These are phyloP conservation scores for Lithohypha guttulata DNA, from an alignment of 2,329 filamentous ascomycete genomes.

Conservation along the genomic window DNA sequence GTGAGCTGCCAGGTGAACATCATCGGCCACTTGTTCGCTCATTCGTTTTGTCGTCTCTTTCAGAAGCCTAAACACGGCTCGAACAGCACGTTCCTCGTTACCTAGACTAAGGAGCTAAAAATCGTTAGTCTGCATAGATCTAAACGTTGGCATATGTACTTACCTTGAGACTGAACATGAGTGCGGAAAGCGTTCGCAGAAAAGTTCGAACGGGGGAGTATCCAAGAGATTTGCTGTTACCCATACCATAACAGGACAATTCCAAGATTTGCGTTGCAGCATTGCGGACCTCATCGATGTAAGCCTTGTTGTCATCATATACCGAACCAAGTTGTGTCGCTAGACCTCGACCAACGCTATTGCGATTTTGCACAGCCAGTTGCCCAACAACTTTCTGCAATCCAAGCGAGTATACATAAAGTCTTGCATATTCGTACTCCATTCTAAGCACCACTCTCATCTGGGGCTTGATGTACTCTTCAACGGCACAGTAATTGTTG, in stretches of 20 bases:
- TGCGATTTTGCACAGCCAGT: conserved; percentile 19
- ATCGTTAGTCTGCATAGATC: conserved; percentile 13
- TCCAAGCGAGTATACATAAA: conserved; percentile 89
- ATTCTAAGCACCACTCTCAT: conserved; percentile 73
- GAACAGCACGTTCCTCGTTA: conserved; percentile 51
- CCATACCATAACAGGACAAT: conserved; percentile 48
- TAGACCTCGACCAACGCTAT: conserved; percentile 13
- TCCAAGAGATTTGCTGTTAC: conserved; percentile 47
- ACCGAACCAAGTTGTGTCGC: conserved; percentile 15
- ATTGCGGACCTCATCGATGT: conserved; percentile 53
- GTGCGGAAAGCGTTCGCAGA: conserved; percentile 53
- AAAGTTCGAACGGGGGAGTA: conserved; percentile 54
- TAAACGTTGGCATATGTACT: conserved; percentile 9
- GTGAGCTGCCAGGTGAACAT: conserved; percentile 53
- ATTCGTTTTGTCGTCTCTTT: conserved; percentile 49
- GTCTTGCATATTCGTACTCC: conserved; percentile 59
- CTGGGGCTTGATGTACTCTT: conserved; percentile 28
- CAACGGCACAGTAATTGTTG: conserved; percentile 68
- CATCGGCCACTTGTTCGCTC: conserved; percentile 51
- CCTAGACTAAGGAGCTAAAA: conserved; percentile 50
- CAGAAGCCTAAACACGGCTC: conserved; percentile 47
- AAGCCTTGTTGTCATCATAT: conserved; percentile 43
- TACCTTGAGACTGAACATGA: conserved; percentile 55
- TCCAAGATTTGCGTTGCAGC: conserved; percentile 51
- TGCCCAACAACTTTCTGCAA: conserved; percentile 83